Conservation (phyloP, 192 early-diverging fungal species). For the Borealophlyctis nickersoniae region DNA sequence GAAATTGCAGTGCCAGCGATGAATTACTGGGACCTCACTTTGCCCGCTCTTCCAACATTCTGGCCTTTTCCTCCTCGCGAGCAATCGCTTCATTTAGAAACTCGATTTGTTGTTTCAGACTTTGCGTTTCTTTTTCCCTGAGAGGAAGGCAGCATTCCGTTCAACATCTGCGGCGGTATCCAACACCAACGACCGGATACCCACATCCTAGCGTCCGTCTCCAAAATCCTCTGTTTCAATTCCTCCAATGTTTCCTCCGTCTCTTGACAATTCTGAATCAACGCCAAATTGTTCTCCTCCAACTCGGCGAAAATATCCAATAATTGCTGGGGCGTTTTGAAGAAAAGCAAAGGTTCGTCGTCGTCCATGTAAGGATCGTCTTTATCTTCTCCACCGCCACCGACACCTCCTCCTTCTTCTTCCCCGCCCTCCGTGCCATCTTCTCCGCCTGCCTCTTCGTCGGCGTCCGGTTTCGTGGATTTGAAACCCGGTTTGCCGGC, state of each 20-base stretch:
- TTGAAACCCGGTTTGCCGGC: background rate
- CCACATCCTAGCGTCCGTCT: slow-evolving; percentile 50
- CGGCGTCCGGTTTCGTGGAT: background rate
- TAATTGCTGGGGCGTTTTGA: slow-evolving; percentile 53
- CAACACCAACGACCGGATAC: too few relatives aligned
- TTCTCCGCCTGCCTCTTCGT: background rate
- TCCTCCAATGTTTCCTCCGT: slow-evolving; percentile 60
- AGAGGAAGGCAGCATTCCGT: too few relatives aligned
- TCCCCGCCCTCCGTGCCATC: background rate
- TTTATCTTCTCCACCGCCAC: slow-evolving; percentile 2
- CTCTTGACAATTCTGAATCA: slow-evolving; percentile 63
- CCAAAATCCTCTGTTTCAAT: slow-evolving; percentile 48
- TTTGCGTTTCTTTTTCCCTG: slow-evolving; percentile 52
- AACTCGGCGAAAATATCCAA: slow-evolving; percentile 59
- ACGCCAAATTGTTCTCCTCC: slow-evolving; percentile 57
- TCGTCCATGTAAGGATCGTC: slow-evolving; percentile 25
- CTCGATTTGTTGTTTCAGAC: slow-evolving; percentile 55
- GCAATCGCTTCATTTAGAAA: slow-evolving; percentile 52
- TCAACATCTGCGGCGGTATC: too few relatives aligned
- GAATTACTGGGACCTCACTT: slow-evolving; percentile 33
- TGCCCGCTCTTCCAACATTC: slow-evolving; percentile 50
- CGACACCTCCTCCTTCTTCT: slow-evolving; percentile 13
- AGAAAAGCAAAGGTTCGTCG: slow-evolving; percentile 43
- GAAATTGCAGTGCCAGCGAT: background rate
- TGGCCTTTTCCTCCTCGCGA: slow-evolving; percentile 56